Percentiles rank a stretch among this genome's conserved stretches.
phyloP scores from a whole-genome alignment of 805 yeast species.

The Metschnikowia anglica region DNA sequence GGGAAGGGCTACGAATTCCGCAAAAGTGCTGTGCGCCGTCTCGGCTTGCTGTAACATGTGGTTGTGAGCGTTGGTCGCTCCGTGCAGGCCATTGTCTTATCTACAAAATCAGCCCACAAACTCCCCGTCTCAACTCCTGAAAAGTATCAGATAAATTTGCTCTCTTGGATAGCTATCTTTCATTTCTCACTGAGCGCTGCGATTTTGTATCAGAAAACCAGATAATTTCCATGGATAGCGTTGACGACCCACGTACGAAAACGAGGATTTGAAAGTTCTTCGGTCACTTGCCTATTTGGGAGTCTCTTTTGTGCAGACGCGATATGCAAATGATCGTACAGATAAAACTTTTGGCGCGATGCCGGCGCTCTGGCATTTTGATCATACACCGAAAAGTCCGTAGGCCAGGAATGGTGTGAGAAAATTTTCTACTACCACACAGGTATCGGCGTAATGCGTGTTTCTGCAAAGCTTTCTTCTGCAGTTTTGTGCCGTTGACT shows the following conservation, averaged over 20 bases:
- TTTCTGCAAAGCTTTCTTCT: no score
- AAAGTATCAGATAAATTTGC: background rate
- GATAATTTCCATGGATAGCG: background rate
- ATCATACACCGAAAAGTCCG: conserved; percentile 6
- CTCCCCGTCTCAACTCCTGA: no score
- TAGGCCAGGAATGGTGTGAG: conserved; percentile 1
- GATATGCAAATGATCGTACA: background rate
- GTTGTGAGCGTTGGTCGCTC: no score
- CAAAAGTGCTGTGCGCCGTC: background rate
- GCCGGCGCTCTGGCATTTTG: background rate
- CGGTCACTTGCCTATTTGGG: background rate
- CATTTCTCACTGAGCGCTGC: no score
- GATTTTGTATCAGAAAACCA: no score
- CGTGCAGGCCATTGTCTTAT: background rate
- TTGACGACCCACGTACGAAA: no score
- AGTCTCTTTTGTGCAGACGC: background rate
- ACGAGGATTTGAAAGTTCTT: background rate
- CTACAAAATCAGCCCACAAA: conserved; percentile 1
- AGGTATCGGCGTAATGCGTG: no score
- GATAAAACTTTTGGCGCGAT: background rate
- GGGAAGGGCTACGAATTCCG: no score
- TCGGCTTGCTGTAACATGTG: background rate
- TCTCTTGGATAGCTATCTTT: background rate
- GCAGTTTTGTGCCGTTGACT: no score
- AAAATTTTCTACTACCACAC: background rate